Evolutionary conservation across 345 rosid genomes (phyloP).

Genomic region (Firmiana major): DNA sequence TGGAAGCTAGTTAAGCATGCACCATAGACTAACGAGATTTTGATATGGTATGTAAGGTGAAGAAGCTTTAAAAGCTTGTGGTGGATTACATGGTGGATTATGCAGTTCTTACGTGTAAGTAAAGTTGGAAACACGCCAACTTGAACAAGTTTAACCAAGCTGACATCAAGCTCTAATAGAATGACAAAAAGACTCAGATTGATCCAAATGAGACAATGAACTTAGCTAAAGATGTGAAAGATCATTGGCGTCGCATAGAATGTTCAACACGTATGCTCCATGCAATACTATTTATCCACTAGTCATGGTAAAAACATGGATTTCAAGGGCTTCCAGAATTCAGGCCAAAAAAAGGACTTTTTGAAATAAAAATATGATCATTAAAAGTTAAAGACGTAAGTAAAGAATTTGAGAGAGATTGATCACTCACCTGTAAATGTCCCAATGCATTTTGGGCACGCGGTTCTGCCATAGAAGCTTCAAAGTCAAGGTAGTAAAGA

Average conservation of each 20-base stretch:
- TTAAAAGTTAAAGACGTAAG: no score
- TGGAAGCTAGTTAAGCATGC: not conserved
- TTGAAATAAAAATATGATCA: not conserved
- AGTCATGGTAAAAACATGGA: not conserved
- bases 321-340: not conserved
- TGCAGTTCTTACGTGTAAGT: not conserved
- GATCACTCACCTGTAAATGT: slow-evolving; percentile 45
- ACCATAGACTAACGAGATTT: not conserved
- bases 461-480: slow-evolving; percentile 59
- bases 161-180: not conserved
- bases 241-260: not conserved
- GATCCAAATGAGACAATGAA: not conserved
- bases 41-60: not conserved
- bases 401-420: no score
- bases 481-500: slow-evolving; percentile 52
- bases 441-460: slow-evolving; percentile 51
- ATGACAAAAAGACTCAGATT: not conserved
- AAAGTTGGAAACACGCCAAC: not conserved
- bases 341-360: not conserved
- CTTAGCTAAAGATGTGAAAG: not conserved
- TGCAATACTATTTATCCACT: not conserved
- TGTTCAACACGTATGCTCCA: not conserved
- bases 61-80: not conserved
- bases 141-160: not conserved
- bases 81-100: not conserved